phyloP scores from a whole-genome alignment of 2,329 filamentous ascomycete genomes.

The Coleophoma crateriformis region DNA sequence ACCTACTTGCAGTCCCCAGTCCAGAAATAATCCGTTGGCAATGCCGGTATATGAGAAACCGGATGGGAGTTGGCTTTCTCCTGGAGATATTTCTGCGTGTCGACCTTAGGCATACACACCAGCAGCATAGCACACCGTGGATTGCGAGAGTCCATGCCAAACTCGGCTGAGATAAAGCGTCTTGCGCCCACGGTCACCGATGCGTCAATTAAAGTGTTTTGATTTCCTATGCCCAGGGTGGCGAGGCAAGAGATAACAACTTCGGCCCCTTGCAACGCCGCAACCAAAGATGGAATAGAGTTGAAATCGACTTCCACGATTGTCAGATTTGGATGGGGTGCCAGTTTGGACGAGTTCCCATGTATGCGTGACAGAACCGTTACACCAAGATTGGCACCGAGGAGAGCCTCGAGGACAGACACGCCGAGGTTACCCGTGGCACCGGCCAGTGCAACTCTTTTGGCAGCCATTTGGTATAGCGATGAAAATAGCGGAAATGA shows the following conservation, averaged over 20 bases:
- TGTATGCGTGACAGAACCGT: slow-evolving; percentile 37
- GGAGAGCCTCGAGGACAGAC: slow-evolving; percentile 6
- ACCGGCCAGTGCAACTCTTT: slow-evolving; percentile 31
- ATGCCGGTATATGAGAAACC: slow-evolving; percentile 28
- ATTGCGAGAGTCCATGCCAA: slow-evolving; percentile 31
- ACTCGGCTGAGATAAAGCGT: slow-evolving; percentile 36
- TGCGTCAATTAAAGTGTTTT: slow-evolving; percentile 31
- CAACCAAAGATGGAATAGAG: slow-evolving; percentile 24
- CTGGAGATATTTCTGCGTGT: slow-evolving; percentile 28
- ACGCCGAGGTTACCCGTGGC: slow-evolving; percentile 8
- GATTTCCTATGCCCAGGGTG: slow-evolving; percentile 22
- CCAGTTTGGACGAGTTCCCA: slow-evolving; percentile 13
- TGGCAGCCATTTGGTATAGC: not conserved
- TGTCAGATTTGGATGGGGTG: slow-evolving; percentile 18
- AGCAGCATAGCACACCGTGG: slow-evolving; percentile 24
- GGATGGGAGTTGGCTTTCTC: slow-evolving; percentile 14
- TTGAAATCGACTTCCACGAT: slow-evolving; percentile 24
- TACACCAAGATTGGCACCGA: slow-evolving; percentile 28
- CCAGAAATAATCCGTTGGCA: slow-evolving; percentile 30
- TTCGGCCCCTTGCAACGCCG: slow-evolving; percentile 29
- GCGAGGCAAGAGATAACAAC: slow-evolving; percentile 29
- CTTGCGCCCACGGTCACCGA: slow-evolving; percentile 30
- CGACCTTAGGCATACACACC: slow-evolving; percentile 29
- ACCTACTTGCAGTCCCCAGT: slow-evolving; percentile 25
- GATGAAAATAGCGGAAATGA: no score